Evolutionary conservation across 2,329 filamentous ascomycete species (phyloP).

Genomic region (Exophiala viscosa): DNA sequence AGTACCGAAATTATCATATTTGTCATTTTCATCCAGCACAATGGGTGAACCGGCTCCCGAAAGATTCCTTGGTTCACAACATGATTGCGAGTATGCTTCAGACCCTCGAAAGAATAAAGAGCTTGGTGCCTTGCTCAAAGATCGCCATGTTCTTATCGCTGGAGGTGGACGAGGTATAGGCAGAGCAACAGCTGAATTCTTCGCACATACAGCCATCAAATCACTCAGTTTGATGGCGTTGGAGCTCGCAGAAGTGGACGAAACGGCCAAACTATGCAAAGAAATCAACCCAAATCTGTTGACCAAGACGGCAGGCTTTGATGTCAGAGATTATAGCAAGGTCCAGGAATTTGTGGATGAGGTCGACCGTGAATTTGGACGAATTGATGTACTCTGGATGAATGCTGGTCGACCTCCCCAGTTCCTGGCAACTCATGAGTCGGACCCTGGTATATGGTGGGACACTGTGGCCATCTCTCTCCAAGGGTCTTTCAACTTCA

Average conservation of each 20-base stretch:
- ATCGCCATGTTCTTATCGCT: constrained; percentile 50
- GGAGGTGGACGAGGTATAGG: constrained; percentile 57
- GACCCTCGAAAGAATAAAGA: constrained; percentile 21
- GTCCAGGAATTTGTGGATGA: constrained; percentile 35
- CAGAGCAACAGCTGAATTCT: constrained; percentile 51
- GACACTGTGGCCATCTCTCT: constrained; percentile 22
- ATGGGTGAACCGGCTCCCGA: constrained; percentile 13
- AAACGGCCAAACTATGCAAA: constrained; percentile 20
- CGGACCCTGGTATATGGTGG: constrained; percentile 23
- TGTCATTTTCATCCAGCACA: neutral
- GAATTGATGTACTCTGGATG: constrained; percentile 43
- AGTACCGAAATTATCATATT: neutral
- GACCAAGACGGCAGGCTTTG: constrained; percentile 18
- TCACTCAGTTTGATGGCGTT: constrained; percentile 22
- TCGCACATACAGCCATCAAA: constrained; percentile 26
- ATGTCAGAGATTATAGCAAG: constrained; percentile 40
- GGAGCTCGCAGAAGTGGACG: constrained; percentile 19
- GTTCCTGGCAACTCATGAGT: constrained; percentile 21
- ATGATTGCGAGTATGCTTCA: constrained; percentile 19
- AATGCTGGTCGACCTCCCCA: constrained; percentile 37
- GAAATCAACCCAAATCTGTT: constrained; percentile 13
- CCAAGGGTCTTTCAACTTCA: constrained; percentile 25
- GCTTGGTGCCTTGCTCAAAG: constrained; percentile 20
- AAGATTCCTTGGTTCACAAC: constrained; percentile 20
- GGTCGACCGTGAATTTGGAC: constrained; percentile 41